Conservation (phyloP, 1,139 yeast genomes). For the Diutina sp. region DNA sequence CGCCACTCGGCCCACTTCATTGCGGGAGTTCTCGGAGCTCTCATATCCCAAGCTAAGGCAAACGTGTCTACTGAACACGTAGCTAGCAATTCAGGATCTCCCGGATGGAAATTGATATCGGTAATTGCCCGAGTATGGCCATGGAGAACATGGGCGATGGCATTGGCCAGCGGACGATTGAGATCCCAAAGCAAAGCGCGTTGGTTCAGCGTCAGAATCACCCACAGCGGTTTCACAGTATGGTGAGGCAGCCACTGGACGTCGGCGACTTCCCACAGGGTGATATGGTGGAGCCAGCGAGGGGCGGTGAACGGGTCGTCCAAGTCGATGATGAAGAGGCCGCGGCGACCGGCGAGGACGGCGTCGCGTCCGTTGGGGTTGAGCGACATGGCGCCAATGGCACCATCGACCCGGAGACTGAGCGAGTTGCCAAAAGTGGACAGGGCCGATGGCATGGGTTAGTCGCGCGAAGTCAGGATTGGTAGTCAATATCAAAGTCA, state of each 20-base stretch:
- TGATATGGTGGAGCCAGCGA: conserved; percentile 79
- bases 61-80: conserved; percentile 89
- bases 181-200: conserved; percentile 93
- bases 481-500: too few species aligned
- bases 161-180: conserved; percentile 59
- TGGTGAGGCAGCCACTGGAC: conserved; percentile 96
- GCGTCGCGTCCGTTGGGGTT: conserved; percentile 92
- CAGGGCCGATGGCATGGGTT: conserved; percentile 9
- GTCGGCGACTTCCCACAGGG: conserved; percentile 98
- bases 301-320: conserved; percentile 96
- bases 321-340: conserved; percentile 77
- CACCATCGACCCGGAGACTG: conserved; percentile 80
- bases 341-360: conserved; percentile 81
- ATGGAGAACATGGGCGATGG: conserved; percentile 79
- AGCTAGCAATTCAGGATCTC: conserved; percentile 78
- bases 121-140: conserved; percentile 89
- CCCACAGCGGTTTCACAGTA: conserved; percentile 73
- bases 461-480: too few species aligned
- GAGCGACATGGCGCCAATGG: conserved; percentile 86
- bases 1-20: conserved; percentile 84
- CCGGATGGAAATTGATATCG: conserved; percentile 86
- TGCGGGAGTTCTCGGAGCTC: conserved; percentile 62
- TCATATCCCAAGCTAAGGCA: conserved; percentile 82
- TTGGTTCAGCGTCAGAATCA: conserved; percentile 87
- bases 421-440: conserved; percentile 68